Evolutionary conservation across 2,329 filamentous ascomycete species (phyloP).

Genomic region (Cladosporium sp.): DNA sequence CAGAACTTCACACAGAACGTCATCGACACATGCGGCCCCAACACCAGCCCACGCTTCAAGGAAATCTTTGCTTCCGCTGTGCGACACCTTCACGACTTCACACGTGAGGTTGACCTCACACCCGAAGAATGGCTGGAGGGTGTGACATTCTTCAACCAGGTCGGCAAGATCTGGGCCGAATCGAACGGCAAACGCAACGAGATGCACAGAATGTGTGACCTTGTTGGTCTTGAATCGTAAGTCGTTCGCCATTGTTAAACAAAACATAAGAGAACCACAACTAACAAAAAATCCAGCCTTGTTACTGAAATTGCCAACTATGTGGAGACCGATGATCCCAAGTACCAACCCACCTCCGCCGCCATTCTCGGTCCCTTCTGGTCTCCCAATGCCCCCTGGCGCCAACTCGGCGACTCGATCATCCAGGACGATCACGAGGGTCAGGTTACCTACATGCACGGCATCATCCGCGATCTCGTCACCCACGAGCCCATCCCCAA

Average conservation of each 20-base stretch:
- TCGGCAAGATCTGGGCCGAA: constrained; percentile 52
- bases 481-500: constrained; percentile 66
- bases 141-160: constrained; percentile 73
- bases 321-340: constrained; percentile 60
- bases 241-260: constrained; percentile 34
- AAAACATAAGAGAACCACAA: background rate
- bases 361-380: constrained; percentile 79
- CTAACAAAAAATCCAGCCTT: constrained; percentile 46
- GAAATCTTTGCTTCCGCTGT: constrained; percentile 66
- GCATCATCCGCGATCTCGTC: constrained; percentile 64
- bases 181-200: constrained; percentile 72
- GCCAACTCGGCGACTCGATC: constrained; percentile 65
- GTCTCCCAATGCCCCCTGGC: constrained; percentile 74
- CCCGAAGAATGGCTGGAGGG: constrained; percentile 76
- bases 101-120: constrained; percentile 74
- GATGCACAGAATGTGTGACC: constrained; percentile 70
- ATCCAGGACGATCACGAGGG: constrained; percentile 65
- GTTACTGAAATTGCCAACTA: constrained; percentile 69
- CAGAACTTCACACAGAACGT: constrained; percentile 75
- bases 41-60: constrained; percentile 65
- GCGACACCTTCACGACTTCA: constrained; percentile 75
- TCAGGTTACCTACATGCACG: constrained; percentile 68
- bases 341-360: constrained; percentile 67
- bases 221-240: constrained; percentile 72
- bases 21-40: constrained; percentile 71